A percentile compares a stretch with the other conserved stretches of the same genome.
Conservation (phyloP, 2,329 filamentous ascomycete species). For the Cordyceps sp. region DNA sequence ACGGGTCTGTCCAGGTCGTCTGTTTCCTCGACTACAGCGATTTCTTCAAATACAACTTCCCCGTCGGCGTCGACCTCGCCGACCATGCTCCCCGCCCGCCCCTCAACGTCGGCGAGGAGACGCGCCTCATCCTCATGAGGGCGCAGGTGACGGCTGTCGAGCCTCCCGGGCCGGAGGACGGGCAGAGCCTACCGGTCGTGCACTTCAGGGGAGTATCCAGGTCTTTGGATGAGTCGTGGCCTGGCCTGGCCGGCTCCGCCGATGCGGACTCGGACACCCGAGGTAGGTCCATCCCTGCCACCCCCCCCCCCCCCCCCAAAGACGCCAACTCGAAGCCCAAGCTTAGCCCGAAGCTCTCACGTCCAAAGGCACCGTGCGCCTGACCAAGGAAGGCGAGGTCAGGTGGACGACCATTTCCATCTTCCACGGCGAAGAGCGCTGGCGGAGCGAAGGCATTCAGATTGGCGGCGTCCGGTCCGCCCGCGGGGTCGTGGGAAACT, state of each 20-base stretch:
- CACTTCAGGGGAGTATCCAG: slow-evolving; percentile 48
- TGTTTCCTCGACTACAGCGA: slow-evolving; percentile 52
- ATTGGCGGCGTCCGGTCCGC: slow-evolving; percentile 49
- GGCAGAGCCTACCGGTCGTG: slow-evolving; percentile 44
- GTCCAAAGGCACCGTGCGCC: slow-evolving; percentile 38
- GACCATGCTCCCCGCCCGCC: slow-evolving; percentile 29
- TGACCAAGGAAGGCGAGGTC: slow-evolving; percentile 55
- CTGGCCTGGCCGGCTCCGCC: no score
- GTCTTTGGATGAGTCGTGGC: slow-evolving; percentile 46
- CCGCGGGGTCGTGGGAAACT: slow-evolving; percentile 55
- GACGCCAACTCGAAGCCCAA: not conserved
- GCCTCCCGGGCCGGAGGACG: slow-evolving; percentile 38
- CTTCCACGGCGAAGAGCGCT: slow-evolving; percentile 46
- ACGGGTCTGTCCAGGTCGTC: slow-evolving; percentile 14
- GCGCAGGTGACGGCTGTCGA: slow-evolving; percentile 45
- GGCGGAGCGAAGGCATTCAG: slow-evolving; percentile 65
- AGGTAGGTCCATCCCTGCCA: slow-evolving; percentile 27
- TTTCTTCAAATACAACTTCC: slow-evolving; percentile 57
- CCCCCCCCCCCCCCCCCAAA: no score
- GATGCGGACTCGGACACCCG: slow-evolving; percentile 50
- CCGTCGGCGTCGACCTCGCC: slow-evolving; percentile 20
- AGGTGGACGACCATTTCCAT: slow-evolving; percentile 58
- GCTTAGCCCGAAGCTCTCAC: slow-evolving; percentile 9
- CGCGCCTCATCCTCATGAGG: slow-evolving; percentile 53
- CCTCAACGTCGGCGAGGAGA: slow-evolving; percentile 47